Conservation (phyloP, 1,139 yeast genomes). For the Candida mesenterica region DNA sequence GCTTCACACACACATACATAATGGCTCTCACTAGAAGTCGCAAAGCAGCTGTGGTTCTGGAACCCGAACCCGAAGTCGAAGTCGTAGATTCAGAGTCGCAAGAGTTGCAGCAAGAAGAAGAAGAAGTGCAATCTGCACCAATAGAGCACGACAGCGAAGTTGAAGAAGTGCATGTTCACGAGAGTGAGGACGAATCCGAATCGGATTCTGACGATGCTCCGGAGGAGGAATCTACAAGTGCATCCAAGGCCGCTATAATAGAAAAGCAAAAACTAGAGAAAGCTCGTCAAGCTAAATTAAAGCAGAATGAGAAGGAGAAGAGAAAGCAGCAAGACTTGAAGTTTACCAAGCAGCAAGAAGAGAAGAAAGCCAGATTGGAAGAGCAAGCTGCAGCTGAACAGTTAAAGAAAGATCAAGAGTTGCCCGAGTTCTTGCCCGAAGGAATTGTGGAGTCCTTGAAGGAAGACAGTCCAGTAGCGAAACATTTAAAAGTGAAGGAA, state of each 20-base stretch:
- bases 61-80: slow-evolving; percentile 13
- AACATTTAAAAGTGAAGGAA: slow-evolving; percentile 41
- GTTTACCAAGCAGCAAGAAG: slow-evolving; percentile 49
- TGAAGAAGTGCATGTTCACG: slow-evolving; percentile 12
- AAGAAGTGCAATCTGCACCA: slow-evolving; percentile 8
- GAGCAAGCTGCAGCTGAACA: slow-evolving; percentile 19
- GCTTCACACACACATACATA: too few species aligned
- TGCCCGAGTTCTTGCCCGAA: slow-evolving; percentile 53
- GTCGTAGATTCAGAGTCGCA: slow-evolving; percentile 10
- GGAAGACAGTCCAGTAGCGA: slow-evolving; percentile 17
- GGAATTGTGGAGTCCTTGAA: slow-evolving; percentile 39
- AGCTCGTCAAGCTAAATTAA: slow-evolving; percentile 32
- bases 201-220: slow-evolving; percentile 43
- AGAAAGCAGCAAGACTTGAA: slow-evolving; percentile 49
- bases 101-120: slow-evolving; percentile 21
- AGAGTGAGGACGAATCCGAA: slow-evolving; percentile 17
- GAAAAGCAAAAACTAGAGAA: slow-evolving; percentile 33
- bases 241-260: slow-evolving; percentile 31
- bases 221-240: slow-evolving; percentile 41
- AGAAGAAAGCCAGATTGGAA: slow-evolving; percentile 25
- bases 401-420: slow-evolving; percentile 17
- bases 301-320: slow-evolving; percentile 42
- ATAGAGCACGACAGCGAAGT: slow-evolving; percentile 5
- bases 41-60: too few species aligned
- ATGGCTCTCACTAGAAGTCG: slow-evolving; percentile 23